phyloP scores from a whole-genome alignment of 768 basidiomycete genomes.

The Termitomyces sp. region DNA sequence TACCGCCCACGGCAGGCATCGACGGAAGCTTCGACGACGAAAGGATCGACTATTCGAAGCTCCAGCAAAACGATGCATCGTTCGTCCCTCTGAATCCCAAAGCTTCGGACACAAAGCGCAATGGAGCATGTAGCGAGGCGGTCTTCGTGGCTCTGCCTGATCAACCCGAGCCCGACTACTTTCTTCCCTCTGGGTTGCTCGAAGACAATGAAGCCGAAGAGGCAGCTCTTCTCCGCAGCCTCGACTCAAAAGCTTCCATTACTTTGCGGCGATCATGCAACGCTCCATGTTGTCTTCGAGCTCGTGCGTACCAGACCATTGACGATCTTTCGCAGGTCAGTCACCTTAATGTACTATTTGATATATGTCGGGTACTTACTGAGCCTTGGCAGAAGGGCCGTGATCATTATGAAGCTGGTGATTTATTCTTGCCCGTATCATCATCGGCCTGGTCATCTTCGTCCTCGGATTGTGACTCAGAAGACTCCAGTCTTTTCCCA shows the following conservation, averaged over 20 bases:
- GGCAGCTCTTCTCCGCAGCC: neutral
- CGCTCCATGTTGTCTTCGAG: constrained; percentile 2
- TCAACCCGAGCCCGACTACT: neutral
- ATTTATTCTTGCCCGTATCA: neutral
- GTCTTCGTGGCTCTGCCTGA: neutral
- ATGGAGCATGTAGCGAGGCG: neutral
- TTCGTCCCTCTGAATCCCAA: neutral
- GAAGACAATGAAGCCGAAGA: constrained; percentile 1
- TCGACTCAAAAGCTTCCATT: neutral
- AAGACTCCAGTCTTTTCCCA: neutral
- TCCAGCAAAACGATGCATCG: neutral
- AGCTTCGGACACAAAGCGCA: neutral
- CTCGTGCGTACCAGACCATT: neutral
- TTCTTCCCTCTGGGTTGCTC: constrained; percentile 5
- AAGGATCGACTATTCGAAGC: neutral
- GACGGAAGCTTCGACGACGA: neutral
- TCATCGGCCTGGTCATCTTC: neutral
- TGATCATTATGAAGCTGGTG: neutral
- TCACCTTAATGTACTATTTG: neutral
- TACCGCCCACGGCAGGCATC: neutral
- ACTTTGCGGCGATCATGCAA: neutral
- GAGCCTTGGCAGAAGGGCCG: neutral
- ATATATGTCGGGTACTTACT: neutral
- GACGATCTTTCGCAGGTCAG: neutral
- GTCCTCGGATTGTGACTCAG: neutral